Conservation (phyloP, 345 rosid species). For the Isatis tinctoria region DNA sequence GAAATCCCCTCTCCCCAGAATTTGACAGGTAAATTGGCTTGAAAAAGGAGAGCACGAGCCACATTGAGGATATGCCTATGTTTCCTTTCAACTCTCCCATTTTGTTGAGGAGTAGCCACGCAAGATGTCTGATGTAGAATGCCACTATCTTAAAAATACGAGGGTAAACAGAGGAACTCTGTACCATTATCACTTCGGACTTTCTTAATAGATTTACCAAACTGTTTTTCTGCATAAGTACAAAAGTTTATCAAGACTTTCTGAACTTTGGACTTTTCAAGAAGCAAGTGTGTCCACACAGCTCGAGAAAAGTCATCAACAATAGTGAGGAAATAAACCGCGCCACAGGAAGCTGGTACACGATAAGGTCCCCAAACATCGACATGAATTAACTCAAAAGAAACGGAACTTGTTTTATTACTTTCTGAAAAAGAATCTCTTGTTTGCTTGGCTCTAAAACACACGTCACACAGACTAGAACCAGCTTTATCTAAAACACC, state of each 20-base stretch:
- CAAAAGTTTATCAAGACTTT: too few species aligned
- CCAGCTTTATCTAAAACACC: too few species aligned
- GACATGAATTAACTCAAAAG: neutral
- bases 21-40: neutral
- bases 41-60: neutral
- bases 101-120: neutral
- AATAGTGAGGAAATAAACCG: neutral
- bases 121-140: neutral
- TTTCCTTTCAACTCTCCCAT: neutral
- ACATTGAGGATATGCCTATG: neutral
- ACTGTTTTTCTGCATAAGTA: too few species aligned
- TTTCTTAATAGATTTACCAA: too few species aligned
- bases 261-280: neutral
- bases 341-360: neutral
- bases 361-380: too few species aligned
- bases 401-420: too few species aligned
- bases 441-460: too few species aligned
- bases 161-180: neutral
- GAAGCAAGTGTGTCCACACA: neutral
- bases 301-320: neutral
- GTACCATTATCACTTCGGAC: neutral
- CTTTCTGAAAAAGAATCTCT: too few species aligned
- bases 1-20: neutral
- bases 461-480: neutral
- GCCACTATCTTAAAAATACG: neutral